Evolutionary conservation across 352 stramenopile species (phyloP).

Genomic region (Phytophthora macrochlamydospora): DNA sequence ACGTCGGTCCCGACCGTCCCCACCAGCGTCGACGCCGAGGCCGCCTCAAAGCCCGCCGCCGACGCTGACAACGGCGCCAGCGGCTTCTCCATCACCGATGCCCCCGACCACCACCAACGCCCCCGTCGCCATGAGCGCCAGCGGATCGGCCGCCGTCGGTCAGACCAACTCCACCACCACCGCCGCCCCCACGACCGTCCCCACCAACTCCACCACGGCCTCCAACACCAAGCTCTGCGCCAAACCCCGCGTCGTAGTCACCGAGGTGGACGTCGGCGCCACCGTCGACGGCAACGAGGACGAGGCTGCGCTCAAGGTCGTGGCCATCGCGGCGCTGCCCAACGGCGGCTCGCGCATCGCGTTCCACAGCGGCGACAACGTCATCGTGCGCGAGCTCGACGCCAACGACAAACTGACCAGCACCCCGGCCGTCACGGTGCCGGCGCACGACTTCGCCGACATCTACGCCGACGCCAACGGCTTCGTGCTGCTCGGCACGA

Average conservation of each 20-base stretch:
- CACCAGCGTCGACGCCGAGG: not conserved
- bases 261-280: constrained; percentile 40
- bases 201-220: not conserved
- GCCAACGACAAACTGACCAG: constrained; percentile 40
- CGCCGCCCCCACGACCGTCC: constrained; percentile 2
- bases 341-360: constrained; percentile 41
- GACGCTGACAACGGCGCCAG: not conserved
- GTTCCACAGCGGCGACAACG: constrained; percentile 45
- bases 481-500: constrained; percentile 45
- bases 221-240: constrained; percentile 36
- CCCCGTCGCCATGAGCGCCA: not conserved
- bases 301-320: constrained; percentile 44
- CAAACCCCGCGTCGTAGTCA: constrained; percentile 38
- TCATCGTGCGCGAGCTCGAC: constrained; percentile 45
- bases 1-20: not conserved
- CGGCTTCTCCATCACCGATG: not conserved
- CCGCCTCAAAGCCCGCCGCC: not conserved
- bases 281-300: constrained; percentile 41
- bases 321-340: constrained; percentile 46
- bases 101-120: constrained; percentile 1
- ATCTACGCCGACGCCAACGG: constrained; percentile 49
- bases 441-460: constrained; percentile 53
- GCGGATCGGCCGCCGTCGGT: not conserved
- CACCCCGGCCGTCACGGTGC: too few species aligned
- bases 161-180: constrained; percentile 4